Base-by-base conservation (phyloP, 805 yeast genomes). In the Lachancea lanzarotensis region DNA sequence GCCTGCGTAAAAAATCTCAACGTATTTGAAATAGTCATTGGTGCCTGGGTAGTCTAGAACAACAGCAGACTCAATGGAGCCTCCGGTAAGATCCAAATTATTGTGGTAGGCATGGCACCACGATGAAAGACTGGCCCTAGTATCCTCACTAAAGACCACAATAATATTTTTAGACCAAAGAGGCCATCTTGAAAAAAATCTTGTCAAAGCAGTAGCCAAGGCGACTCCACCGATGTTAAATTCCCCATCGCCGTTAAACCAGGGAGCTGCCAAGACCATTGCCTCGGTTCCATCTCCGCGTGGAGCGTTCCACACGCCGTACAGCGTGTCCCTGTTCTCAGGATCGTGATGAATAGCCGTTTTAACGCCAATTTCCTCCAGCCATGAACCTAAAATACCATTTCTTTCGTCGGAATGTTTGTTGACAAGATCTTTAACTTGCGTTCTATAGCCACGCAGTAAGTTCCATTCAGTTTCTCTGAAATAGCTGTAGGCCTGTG, bases 51-150 rank as follows among this genome's bases (percentile, higher is more conserved):
- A 88, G 61, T 93, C 98, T 48, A 93, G 55, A 17, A 89, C 82
- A 3, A 93, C 60, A 0, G 97, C 98, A 30, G 93, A 85, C 55
- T 93, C 97, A 34, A 93, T 84, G 0, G 93, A 78, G 0, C 99
- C 99, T 30, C 95, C 97, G 1, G 97, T 89, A 44, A 80, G 71
- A 55, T 88, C 95, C 57, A 93, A 68, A 0, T 83, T 70, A 0
- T 86, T 80, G 58, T 93, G 98, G 63, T 93, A 93, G 0, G 95
- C 96, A 48, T 84, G 87, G 8, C 91, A 96, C 98, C 98, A 93
- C 3, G 81, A 69, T 47, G 95, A 71, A 46, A 91, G 69, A 1
- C 93, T 78, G 26, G 71, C 69, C 37, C 76, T 76, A 1, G 84
- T 78, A 57, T 89, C 79, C 41, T 80, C 78, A 2, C 96, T 89